Base-by-base conservation (phyloP, 768 basidiomycete genomes). In the Mycena pura region DNA sequence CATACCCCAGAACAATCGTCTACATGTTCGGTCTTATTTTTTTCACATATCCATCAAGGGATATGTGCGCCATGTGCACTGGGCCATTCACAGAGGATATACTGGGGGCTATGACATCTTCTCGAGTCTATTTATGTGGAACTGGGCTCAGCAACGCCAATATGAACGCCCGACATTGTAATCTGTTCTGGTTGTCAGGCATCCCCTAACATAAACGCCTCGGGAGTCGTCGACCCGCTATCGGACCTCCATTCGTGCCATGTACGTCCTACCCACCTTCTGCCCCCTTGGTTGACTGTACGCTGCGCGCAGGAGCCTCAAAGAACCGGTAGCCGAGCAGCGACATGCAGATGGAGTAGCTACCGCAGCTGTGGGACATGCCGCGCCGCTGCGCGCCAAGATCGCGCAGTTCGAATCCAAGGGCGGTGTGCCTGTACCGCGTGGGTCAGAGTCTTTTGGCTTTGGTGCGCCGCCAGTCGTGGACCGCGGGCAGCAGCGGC, bases 341-440 rank as follows among this genome's bases (percentile, higher is more conserved):
- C 24, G 28, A 14, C 41, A 27, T 17, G 31, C 22, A 17, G n/a
- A 22, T 27, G 5, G 13, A 9, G 11, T 44, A 3, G 4, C 22
- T 3, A 2, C 40, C 3, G 40, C 46, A 6, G 19, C 48, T 0
- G 62, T 68, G 2, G 70, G 72, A 19, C 60, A 69, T 0, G 72
- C 63, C 0, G 69, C 76, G 36, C 74, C 72, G 11, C 73, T 85
- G 10, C 80, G 78, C 27, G 82, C 82, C 66, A 84, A 79, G 71
- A 86, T 86, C 57, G 84, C 84, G 13, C 82, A 78, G 45, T 85
- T 85, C 48, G 84, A 85, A 68, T 73, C 77, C 65, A 80, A 81
- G 66, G 84, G 84, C 59, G 84, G 82, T 17, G 73, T 78, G 2
- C 84, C 84, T 19, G 74, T 78, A 43, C 84, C 84, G 11, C 76